Evolutionary conservation across 2,329 filamentous ascomycete species (phyloP), one percentile per base, ranked within the genome.

Genomic region (Dendrostoma leiphaemia): DNA sequence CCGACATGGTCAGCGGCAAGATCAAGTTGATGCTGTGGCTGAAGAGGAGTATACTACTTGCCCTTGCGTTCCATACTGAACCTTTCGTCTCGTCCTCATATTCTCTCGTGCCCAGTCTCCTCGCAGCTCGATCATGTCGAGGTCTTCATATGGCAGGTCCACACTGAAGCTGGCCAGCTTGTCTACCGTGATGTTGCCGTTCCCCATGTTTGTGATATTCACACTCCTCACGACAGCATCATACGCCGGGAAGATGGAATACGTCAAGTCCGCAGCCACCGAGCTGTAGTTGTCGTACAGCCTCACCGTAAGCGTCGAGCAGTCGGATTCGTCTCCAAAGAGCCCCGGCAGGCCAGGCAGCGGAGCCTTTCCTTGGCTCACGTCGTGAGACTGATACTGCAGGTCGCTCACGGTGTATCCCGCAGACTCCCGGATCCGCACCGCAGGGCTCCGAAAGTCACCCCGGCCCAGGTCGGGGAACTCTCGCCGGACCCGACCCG

Each of bases 51-150:
- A n/a, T 9, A 13, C 4, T 0, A 61, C 74, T 61, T 63, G 80
- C 79, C 79, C 75, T 61, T 82, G 79, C 0, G 69, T 69, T 8
- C 84, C 84, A 49, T 78, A 83, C 24, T 81, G 77, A 2, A 86
- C 74, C 56, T 76, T 78, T 32, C 82, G 70, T 47, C 79, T 75
- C 47, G 80, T 74, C 3, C 78, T 74, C 34, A 77, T 78, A 17
- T 77, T 77, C 62, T 87, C 84, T 17, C 82, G 69, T 0, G 80
- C 74, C 84, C 84, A 87, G 56, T 88, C 84, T 1, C 84, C 84
- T 2, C 78, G 74, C 0, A 86, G 71, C 60, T 83, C 79, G 48
- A 88, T 70, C 76, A 88, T 80, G 19, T 87, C 81, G 15, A 84
- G 70, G 8, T 87, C 82, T 19, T 80, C 71, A 48, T 79, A 80